A percentile compares a stretch with the other conserved stretches of the same genome.
These are phyloP conservation scores for Scutellaria galericulata DNA, from an alignment of 257 asterid species.

Conservation along the genomic window DNA sequence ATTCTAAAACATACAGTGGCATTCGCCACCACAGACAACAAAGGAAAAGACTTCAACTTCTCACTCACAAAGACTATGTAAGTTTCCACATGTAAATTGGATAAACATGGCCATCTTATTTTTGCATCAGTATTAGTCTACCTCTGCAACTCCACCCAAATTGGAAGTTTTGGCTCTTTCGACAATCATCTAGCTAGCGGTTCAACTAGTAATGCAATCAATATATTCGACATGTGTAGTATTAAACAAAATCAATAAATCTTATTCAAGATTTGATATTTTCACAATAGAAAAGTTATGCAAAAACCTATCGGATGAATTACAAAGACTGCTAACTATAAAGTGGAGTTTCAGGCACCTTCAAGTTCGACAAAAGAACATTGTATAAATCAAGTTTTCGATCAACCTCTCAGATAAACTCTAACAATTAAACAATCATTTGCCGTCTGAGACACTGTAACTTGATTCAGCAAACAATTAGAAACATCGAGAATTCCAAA, in stretches of 20 bases:
- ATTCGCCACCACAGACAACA: slow-evolving; percentile 20
- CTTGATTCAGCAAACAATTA: background rate
- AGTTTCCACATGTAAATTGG: background rate
- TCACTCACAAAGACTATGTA: slow-evolving; percentile 7
- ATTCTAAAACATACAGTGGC: background rate
- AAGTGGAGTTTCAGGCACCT: background rate
- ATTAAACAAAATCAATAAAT: background rate
- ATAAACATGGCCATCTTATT: background rate
- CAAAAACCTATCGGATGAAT: background rate
- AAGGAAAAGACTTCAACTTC: background rate
- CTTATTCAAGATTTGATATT: background rate
- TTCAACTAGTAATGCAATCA: slow-evolving; percentile 9
- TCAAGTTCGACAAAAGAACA: background rate
- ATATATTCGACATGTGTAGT: background rate
- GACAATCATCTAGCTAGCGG: background rate
- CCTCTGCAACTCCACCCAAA: background rate
- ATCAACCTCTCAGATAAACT: background rate
- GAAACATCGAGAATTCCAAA: background rate
- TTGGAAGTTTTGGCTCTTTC: background rate
- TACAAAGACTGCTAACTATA: background rate
- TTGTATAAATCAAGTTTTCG: background rate
- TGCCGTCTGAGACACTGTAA: background rate
- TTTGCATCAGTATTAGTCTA: background rate
- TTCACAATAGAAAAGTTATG: background rate
- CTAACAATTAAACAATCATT: background rate